Evolutionary conservation across 768 basidiomycete genomes (phyloP), one percentile per base, ranked within the genome.

Genomic region (Amanita phalloides): DNA sequence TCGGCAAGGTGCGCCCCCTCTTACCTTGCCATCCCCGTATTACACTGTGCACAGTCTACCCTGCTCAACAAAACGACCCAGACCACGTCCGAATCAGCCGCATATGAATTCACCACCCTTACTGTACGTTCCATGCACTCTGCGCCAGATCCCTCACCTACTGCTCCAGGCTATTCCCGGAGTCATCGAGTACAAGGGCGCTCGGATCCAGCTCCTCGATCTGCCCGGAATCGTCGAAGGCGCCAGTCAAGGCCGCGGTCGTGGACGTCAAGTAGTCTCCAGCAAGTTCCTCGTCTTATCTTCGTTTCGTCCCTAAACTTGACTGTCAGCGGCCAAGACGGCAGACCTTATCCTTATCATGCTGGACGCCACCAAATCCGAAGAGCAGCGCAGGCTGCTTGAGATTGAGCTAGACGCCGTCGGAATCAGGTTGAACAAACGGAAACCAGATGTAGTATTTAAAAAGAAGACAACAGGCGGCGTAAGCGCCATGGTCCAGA

Each of bases 401-500:
- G 96, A 98, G 66, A 77, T 89, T 35, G 96, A 99, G 66, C 72
- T 99, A 14, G 96, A 99, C 61, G 90, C 94, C 4, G 94, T 99
- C 36, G 96, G 96, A 3, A 97, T 99, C 56, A 78, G 96, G 43
- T 66, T 99, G 56, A 99, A 99, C 70, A 88, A 87, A 60, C 73
- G 68, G 52, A 86, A 80, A 61, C 96, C 96, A 1, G 96, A 99
- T 62, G 83, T 98, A 5, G 88, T 96, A 1, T 94, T 98, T 75
- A 97, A 94, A 69, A 83, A 80, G 58, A 90, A 86, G 62, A 85
- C 88, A 3, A 92, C 90, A 5, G 93, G 95, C 45, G 95, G 94
- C 44, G 92, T 93, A 58, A 68, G 81, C 72, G 10, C 38, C 21
- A 25, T 4, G 13, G 10, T 45, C 26, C 23, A 8, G 30, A 9